Base-by-base conservation (phyloP, 345 rosid species). In the Clarkia xantiana region DNA sequence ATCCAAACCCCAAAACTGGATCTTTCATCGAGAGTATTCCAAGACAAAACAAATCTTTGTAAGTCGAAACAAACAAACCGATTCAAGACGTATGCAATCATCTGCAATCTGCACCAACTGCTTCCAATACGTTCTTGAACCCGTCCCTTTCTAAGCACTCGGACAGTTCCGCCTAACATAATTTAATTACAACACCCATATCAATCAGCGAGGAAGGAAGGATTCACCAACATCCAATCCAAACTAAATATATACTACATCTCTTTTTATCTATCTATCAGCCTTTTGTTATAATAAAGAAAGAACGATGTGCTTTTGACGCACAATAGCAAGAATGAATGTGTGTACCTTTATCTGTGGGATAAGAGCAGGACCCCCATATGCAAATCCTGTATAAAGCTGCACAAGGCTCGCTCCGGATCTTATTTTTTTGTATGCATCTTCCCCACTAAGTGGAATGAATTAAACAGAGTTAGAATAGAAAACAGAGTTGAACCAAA, bases 341-440 rank as follows among this genome's bases (percentile, higher is more conserved):
- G 19, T 20, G 20, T 39, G 39, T 67, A 91, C 96, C 96, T 86
- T 91, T 47, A 91, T 75, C 67, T 63, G 79, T 49, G 96, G 98
- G 66, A 91, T 86, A 48, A 86, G 77, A 40, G 98, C 98, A 4
- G 98, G 98, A 53, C 98, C 96, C 3, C 87, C 98, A 58, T 86
- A 91, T 0, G 96, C 95, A 67, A 91, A 91, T 46, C 76, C 86
- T 0, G 98, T 80, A 61, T 91, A 91, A 53, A 91, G 84, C 76
- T 91, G 98, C 66, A 86, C 85, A 59, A 91, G 98, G 34, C 86
- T 84, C 49, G 96, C 98, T 58, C 96, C 98, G 5, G 93, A 84
- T 69, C 98, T 75, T 50, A 91, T 72, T 70, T 84, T 91, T 60
- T 75, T 72, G 78, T 84, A 91, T 57, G 98, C 98, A 61, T 91